phyloP scores from a whole-genome alignment of 129 eudicot genomes.

The Saposhnikovia divaricata region DNA sequence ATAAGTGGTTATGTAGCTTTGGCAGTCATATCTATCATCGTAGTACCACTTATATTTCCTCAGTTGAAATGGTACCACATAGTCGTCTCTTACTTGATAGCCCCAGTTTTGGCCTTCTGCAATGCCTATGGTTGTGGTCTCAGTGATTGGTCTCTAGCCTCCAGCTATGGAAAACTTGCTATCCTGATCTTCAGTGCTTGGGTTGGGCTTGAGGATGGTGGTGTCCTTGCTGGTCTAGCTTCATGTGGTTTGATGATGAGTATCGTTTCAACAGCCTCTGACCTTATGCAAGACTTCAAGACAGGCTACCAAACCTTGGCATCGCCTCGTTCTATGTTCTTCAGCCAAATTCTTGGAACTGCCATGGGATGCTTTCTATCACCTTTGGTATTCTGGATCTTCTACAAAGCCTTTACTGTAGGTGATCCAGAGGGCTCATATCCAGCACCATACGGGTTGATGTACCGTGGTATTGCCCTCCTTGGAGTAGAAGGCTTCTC shows the following conservation, averaged over 20 bases:
- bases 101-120: constrained; percentile 65
- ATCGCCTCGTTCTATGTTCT: constrained; percentile 68
- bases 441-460: constrained; percentile 53
- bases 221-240: constrained; percentile 71
- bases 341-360: constrained; percentile 61
- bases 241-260: constrained; percentile 74
- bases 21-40: constrained; percentile 26
- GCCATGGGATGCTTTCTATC: constrained; percentile 54
- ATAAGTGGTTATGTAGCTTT: constrained; percentile 39
- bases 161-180: constrained; percentile 58
- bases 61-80: constrained; percentile 70
- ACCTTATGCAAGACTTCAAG: constrained; percentile 33
- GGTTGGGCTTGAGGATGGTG: constrained; percentile 55
- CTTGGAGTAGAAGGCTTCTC: constrained; percentile 59
- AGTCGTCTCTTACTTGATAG: constrained; percentile 33
- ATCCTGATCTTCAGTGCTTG: constrained; percentile 48
- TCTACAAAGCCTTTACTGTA: constrained; percentile 44
- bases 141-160: constrained; percentile 63
- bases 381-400: constrained; percentile 60
- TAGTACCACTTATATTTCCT: constrained; percentile 41
- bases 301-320: constrained; percentile 50
- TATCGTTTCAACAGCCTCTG: constrained; percentile 55
- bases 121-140: constrained; percentile 69
- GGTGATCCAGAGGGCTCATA: constrained; percentile 56
- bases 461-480: constrained; percentile 54